Conservation (phyloP, 257 asterid genomes). For the Jasminum sambac region DNA sequence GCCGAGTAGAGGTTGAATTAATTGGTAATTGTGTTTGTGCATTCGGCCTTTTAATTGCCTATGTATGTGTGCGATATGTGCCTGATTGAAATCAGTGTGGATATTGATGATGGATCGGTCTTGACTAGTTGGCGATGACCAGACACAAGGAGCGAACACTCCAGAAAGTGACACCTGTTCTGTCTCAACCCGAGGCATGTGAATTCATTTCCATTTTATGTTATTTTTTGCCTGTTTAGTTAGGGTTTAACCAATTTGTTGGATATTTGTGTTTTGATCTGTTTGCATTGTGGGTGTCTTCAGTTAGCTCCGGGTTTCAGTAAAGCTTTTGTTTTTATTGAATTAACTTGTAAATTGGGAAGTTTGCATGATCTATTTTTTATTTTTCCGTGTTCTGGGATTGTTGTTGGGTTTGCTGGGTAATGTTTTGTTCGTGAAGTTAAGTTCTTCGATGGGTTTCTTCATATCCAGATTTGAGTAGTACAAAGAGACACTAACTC, state of each 20-base stretch:
- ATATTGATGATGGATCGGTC: constrained; percentile 48
- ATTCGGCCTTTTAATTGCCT: neutral
- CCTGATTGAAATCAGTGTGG: neutral
- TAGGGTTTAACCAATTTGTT: constrained; percentile 44
- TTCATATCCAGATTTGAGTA: neutral
- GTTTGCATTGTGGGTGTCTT: constrained; percentile 12
- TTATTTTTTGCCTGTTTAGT: constrained; percentile 15
- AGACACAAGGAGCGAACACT: constrained; percentile 53
- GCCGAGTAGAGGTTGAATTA: neutral
- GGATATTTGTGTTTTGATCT: neutral
- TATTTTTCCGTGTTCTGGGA: neutral
- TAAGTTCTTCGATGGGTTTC: neutral
- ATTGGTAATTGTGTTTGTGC: neutral
- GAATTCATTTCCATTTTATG: constrained; percentile 4
- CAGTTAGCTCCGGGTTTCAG: constrained; percentile 7
- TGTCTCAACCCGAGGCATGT: constrained; percentile 57
- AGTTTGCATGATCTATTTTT: constrained; percentile 6
- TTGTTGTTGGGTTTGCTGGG: neutral
- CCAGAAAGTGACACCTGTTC: constrained; percentile 49
- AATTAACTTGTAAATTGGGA: constrained; percentile 16
- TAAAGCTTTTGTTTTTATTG: constrained; percentile 7
- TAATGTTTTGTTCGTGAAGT: constrained; percentile 5
- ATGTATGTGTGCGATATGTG: neutral
- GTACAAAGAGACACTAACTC: neutral
- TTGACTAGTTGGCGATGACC: constrained; percentile 48